Evolutionary conservation across 306 rosid species (phyloP).

Genomic region (Pyrus betulifolia): DNA sequence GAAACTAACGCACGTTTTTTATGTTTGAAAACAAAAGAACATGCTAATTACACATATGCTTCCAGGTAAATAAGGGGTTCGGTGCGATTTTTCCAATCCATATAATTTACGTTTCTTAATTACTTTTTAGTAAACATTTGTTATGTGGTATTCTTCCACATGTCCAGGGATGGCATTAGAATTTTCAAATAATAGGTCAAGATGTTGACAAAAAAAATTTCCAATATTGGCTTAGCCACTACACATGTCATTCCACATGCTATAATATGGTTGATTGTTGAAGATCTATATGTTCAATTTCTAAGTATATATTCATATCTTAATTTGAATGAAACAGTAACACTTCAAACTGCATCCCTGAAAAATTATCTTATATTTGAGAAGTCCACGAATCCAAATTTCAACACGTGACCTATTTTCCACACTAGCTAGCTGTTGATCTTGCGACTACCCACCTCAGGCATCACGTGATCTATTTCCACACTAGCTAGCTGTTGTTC

Average conservation of each 20-base stretch:
- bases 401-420: background rate
- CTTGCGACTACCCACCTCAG: no score
- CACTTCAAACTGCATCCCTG: no score
- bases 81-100: background rate
- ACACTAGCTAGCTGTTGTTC: background rate
- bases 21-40: background rate
- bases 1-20: background rate
- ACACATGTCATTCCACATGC: no score
- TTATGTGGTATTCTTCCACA: no score
- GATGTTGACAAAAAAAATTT: no score
- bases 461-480: background rate
- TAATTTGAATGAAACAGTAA: no score
- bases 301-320: no score
- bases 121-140: background rate
- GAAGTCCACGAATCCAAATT: background rate
- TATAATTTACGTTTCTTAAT: background rate
- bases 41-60: background rate
- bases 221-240: no score
- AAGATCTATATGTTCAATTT: no score
- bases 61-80: background rate
- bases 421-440: background rate
- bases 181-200: no score
- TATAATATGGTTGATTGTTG: no score
- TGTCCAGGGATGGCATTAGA: no score
- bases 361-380: background rate